Evolutionary conservation across 306 rosid genomes (phyloP), one percentile per base, ranked within the genome.

Genomic region (Dryas alaskensis): DNA sequence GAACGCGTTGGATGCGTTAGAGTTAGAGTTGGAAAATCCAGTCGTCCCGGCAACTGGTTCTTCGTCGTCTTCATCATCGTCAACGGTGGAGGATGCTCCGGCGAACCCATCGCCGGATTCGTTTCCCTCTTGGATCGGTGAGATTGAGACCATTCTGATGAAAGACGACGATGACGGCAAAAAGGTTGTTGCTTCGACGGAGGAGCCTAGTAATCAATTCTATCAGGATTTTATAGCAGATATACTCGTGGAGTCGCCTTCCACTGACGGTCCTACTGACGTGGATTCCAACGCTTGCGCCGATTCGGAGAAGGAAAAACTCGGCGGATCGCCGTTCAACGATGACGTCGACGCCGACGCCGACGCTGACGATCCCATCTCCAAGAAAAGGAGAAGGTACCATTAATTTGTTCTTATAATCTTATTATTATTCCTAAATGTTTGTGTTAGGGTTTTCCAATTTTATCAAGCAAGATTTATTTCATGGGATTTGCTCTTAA

Each of bases 311-410:
- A 75, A 78, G 69, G 89, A 65, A 25, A 82, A 82, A 60, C 55
- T 48, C 52, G 85, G 61, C 8, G 52, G 40, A 12, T 69, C 73
- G 9, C 73, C 73, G 49, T 5, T 52, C 50, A 40, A 40, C 25
- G 11, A 50, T 51, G 73, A 61, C 14, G 68, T 8, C 0, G 42
- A 70, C 1, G 69, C 68, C 5, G 82, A 27, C 16, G 79, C 43
- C 16, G 75, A 47, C 48, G 81, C 78, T 19, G 73, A 72, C 73
- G 90, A 87, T 53, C 79, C 85, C 49, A 2, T 65, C 44, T 86
- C 90, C 77, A 90, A 78, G 79, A 93, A 85, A 79, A 74, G 81
- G 48, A 79, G 55, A 55, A 89, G 98, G 97, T 93, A 86, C 71
- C 42, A 10, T 13, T 69, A 6, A 46, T 73, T 10, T 76, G 5